These are phyloP conservation scores for Solanum chilense DNA, from an alignment of 257 asterid species.

Conservation along the genomic window DNA sequence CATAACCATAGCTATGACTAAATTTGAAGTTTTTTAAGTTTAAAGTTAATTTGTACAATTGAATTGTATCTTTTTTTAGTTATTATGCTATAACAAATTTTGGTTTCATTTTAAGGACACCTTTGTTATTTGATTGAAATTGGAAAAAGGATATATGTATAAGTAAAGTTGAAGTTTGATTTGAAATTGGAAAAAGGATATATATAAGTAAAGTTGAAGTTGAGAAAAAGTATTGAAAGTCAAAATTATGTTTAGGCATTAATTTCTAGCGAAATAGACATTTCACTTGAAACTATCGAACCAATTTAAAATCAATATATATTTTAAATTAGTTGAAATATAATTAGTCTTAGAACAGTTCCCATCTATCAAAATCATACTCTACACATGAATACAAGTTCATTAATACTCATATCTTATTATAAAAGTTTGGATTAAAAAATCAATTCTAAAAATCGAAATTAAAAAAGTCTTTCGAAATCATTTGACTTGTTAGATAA, in stretches of 20 bases:
- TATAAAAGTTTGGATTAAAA: background rate
- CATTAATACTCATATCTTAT: background rate
- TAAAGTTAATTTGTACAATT: background rate
- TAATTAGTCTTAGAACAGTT: no score
- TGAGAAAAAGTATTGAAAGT: background rate
- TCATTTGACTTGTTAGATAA: no score
- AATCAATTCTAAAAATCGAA: background rate
- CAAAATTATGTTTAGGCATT: background rate
- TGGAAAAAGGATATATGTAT: no score
- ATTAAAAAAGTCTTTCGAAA: background rate
- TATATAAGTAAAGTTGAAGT: background rate
- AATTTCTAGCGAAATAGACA: background rate
- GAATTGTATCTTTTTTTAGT: background rate
- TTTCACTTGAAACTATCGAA: no score
- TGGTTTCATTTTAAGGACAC: background rate
- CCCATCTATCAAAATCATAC: no score
- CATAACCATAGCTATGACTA: background rate
- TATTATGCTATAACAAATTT: no score
- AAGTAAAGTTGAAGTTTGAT: background rate
- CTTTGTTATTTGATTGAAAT: background rate
- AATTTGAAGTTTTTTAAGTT: no score
- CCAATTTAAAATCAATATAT: background rate
- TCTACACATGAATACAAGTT: background rate
- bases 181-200: no score
- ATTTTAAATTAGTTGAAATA: background rate